phyloP scores from a whole-genome alignment of 352 stramenopile species.

The Phytophthora meadii region DNA sequence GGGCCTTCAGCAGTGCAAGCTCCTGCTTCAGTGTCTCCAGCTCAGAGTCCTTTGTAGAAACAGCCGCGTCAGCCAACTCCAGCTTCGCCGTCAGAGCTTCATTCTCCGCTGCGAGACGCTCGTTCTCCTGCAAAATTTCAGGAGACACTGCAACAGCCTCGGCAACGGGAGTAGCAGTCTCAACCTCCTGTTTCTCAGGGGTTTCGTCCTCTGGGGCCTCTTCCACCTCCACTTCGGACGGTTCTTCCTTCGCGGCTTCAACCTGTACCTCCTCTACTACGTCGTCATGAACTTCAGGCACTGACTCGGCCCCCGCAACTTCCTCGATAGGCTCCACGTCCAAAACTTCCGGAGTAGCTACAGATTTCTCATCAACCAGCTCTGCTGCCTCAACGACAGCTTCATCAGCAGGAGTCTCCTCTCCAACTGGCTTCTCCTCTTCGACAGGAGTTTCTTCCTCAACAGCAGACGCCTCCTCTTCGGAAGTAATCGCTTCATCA shows the following conservation, averaged over 20 bases:
- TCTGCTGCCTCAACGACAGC: conserved; percentile 23
- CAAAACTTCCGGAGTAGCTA: conserved; percentile 26
- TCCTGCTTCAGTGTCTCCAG: conserved; percentile 45
- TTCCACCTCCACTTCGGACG: conserved; percentile 30
- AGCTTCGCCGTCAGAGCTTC: conserved; percentile 47
- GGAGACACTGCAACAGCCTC: conserved; percentile 15
- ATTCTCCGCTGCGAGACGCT: conserved; percentile 49
- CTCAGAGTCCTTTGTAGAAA: conserved; percentile 46
- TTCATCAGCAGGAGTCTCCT: conserved; percentile 18
- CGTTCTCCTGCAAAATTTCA: conserved; percentile 51
- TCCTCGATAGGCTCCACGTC: conserved; percentile 27
- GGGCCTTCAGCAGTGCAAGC: conserved; percentile 39
- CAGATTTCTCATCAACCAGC: conserved; percentile 34
- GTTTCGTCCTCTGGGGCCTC: conserved; percentile 34
- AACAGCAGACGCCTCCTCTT: conserved; percentile 38
- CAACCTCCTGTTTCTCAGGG: conserved; percentile 18
- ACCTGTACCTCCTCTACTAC: conserved; percentile 11
- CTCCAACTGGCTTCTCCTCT: conserved; percentile 21
- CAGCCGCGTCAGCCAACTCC: conserved; percentile 19
- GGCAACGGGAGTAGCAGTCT: conserved; percentile 5
- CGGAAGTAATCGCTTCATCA: conserved; percentile 32
- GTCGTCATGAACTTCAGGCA: conserved; percentile 26
- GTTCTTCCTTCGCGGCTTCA: conserved; percentile 32
- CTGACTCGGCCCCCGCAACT: conserved; percentile 3
- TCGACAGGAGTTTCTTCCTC: conserved; percentile 29